Evolutionary conservation across 495 filamentous ascomycete genomes (phyloP), one percentile per base, ranked within the genome.

Genomic region (Penicillium goetzii): DNA sequence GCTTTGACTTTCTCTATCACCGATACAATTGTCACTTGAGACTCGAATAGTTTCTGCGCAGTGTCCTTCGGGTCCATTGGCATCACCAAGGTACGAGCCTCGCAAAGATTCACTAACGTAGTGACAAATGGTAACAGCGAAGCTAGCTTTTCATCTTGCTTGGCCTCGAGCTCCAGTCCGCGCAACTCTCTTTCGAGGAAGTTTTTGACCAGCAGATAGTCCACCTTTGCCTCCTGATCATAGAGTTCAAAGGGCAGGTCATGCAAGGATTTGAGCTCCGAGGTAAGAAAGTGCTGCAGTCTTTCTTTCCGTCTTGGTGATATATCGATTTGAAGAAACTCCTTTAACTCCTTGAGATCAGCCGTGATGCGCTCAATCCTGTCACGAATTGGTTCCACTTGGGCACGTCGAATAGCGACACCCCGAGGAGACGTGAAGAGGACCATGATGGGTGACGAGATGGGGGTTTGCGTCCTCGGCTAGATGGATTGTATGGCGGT

Each of bases 141-240:
- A 5, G 62, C 58, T 19, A 76, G 71, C 23, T 73, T 73, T 36
- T 68, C 56, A 59, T 81, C 71, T 28, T 74, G 69, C 17, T 59
- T 62, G 5, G 49, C 64, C 26, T 79, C 79, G 4, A 80, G 73
- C 2, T 78, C 64, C 10, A 82, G 62, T 17, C 73, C 72, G 14
- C 71, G 70, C 12, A 65, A 56, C 17, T 75, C 60, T 14, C 78
- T 69, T 11, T 66, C 63, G 23, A 83, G 49, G 54, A 74, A 80
- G 47, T 77, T 82, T 26, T 75, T 71, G 36, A 82, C 59, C 1
- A 82, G 72, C 19, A 83, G 33, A 53, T 78, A 76, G 56, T 83
- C 80, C 0, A 80, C 74, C 53, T 73, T 78, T 38, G 70, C 73
- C 21, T 79, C 66, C 60, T 81, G 80, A 25, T 74, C 68, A 17